Percentiles rank a stretch among this genome's conserved stretches.
These are phyloP conservation scores for Erigeron canadensis DNA, from an alignment of 129 eudicot genomes.

Conservation along the genomic window DNA sequence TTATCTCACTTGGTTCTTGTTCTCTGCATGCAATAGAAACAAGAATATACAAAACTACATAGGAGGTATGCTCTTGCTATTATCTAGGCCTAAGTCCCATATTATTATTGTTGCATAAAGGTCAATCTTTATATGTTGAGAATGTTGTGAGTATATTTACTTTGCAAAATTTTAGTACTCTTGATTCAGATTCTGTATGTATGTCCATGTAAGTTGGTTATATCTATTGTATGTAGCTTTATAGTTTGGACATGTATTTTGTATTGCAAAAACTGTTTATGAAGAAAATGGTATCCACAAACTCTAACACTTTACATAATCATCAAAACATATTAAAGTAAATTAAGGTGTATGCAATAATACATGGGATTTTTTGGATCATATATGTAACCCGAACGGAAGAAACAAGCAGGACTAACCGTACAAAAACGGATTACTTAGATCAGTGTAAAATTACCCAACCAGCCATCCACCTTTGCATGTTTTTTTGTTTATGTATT, in stretches of 20 bases:
- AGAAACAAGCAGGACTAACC: background rate
- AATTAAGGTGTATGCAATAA: background rate
- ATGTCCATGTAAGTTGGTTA: background rate
- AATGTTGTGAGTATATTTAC: no score
- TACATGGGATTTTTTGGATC: background rate
- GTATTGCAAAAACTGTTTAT: background rate
- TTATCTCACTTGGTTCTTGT: conserved; percentile 11
- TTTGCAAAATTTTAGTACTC: no score
- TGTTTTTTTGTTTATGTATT: no score
- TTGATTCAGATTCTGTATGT: no score
- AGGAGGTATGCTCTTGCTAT: background rate
- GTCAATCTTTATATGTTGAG: no score
- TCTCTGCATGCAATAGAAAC: background rate
- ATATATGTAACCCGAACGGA: background rate
- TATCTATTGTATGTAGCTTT: background rate
- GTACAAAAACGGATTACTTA: background rate
- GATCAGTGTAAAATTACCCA: background rate
- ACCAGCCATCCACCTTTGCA: no score
- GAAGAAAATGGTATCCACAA: background rate
- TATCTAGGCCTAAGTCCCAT: background rate
- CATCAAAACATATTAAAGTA: background rate
- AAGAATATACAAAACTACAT: background rate
- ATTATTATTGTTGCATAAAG: background rate
- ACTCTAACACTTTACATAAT: background rate
- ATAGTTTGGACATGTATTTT: background rate